These are phyloP conservation scores for Tarenaya hassleriana DNA, from an alignment of 345 rosid genomes.

Conservation along the genomic window DNA sequence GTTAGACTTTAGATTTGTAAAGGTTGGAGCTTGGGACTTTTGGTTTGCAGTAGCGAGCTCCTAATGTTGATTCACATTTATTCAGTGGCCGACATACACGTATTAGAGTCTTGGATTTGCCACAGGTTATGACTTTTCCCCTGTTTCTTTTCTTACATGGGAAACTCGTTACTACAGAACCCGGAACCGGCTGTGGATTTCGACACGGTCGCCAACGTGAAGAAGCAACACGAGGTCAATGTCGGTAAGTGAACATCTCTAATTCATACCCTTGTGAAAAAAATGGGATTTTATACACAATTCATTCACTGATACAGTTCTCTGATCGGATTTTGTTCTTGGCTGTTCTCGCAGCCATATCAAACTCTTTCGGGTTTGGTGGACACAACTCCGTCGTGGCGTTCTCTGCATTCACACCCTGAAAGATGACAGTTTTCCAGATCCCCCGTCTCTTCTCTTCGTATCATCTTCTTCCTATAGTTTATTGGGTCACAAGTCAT, in stretches of 20 bases:
- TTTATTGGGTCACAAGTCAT: too few species aligned
- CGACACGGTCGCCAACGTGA: conserved; percentile 74
- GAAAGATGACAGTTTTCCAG: conserved; percentile 20
- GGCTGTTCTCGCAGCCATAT: conserved; percentile 56
- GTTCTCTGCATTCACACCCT: conserved; percentile 84
- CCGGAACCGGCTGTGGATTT: conserved; percentile 88
- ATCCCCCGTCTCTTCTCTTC: too few species aligned
- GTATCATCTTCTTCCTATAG: too few species aligned
- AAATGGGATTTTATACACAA: neutral
- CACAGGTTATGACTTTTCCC: neutral
- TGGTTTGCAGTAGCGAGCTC: neutral
- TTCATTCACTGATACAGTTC: too few species aligned
- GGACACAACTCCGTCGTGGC: conserved; percentile 99
- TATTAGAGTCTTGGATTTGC: too few species aligned
- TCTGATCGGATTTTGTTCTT: conserved; percentile 3
- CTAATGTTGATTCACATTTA: too few species aligned
- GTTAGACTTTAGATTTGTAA: too few species aligned
- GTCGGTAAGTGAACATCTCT: conserved; percentile 57
- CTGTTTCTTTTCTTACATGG: neutral
- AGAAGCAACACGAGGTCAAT: conserved; percentile 91
- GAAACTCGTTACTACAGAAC: conserved; percentile 43
- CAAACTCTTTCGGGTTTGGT: conserved; percentile 95
- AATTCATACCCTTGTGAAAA: neutral
- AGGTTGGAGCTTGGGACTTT: neutral
- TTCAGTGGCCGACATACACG: too few species aligned